Percentiles rank a stretch among this genome's conserved stretches.
Evolutionary conservation across 2,329 filamentous ascomycete species (phyloP).

Genomic region (Trichoderma sp.): DNA sequence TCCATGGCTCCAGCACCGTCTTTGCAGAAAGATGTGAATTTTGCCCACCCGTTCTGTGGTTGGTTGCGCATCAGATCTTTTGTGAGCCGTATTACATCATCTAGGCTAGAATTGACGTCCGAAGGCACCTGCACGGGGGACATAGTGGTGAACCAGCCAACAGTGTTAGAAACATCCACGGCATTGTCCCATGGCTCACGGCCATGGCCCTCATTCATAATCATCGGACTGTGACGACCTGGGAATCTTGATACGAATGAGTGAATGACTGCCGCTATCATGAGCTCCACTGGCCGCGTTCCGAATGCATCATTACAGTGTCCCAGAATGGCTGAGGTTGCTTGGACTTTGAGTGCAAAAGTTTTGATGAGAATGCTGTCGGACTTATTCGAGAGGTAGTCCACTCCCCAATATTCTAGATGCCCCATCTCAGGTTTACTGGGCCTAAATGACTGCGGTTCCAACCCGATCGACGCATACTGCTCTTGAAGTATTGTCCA

Average conservation of each 20-base stretch:
- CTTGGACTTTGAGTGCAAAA: neutral
- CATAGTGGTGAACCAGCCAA: conserved; percentile 41
- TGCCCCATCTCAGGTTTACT: too few relatives aligned
- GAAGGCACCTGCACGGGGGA: conserved; percentile 27
- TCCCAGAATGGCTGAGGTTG: neutral
- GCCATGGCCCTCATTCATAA: conserved; percentile 37
- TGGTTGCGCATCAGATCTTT: neutral
- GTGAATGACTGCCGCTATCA: neutral
- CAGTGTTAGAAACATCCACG: conserved; percentile 34
- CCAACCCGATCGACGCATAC: too few relatives aligned
- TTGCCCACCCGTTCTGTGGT: neutral
- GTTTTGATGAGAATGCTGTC: too few relatives aligned
- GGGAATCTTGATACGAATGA: neutral
- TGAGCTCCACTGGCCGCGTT: neutral
- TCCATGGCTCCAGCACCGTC: neutral
- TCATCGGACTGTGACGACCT: too few relatives aligned
- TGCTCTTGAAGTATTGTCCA: too few relatives aligned
- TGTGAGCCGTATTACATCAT: neutral
- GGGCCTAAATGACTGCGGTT: too few relatives aligned
- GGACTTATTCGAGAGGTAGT: too few relatives aligned
- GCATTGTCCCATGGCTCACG: conserved; percentile 33
- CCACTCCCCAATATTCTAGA: too few relatives aligned
- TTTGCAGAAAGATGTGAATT: neutral
- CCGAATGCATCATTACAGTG: neutral
- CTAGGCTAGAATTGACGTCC: neutral